Base-by-base conservation (phyloP, 805 yeast genomes). In the Ogataea saltuana region DNA sequence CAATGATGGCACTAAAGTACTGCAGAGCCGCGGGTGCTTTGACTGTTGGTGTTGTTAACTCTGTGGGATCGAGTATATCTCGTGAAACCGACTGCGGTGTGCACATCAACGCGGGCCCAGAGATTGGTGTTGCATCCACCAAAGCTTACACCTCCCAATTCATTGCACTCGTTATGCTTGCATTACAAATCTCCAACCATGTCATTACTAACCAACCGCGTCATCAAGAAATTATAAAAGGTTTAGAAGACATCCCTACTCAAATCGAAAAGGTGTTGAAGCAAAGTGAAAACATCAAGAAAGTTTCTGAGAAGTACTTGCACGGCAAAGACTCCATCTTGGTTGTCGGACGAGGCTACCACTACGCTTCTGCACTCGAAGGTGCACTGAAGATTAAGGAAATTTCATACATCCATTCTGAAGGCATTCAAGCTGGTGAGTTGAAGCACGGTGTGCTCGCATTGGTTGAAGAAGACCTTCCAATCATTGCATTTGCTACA, bases 41-140 rank as follows among this genome's bases (percentile, higher is more conserved):
- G 54, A 89, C 97, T 21, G 93, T 93, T 45, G 99, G 99, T 71
- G 87, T 93, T 60, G 99, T 93, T 50, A 93, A 93, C 75, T 79
- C 90, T 54, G 99, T 93, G 32, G 99, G 99, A 61, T 93, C 99
- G 4, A 81, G 93, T 31, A 88, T 93, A 67, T 91, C 98, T 6
- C 83, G 99, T 71, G 89, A 82, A 61, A 93, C 99, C 17, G 96
- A 90, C 69, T 93, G 99, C 75, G 99, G 99, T 80, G 97, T 93
- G 44, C 99, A 93, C 67, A 90, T 93, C 65, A 93, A 93, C 64
- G 99, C 99, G 37, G 99, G 99, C 53, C 99, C 99, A 34, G 99
- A 93, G 71, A 93, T 93, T 52, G 98, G 99, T 68, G 99, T 93
- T 55, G 99, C 99, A 9, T 89, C 97, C 10, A 93, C 99, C 36